A percentile compares a stretch with the other conserved stretches of the same genome.
These are phyloP conservation scores for Solanum clarkiae DNA, from an alignment of 257 asterid species.

Conservation along the genomic window DNA sequence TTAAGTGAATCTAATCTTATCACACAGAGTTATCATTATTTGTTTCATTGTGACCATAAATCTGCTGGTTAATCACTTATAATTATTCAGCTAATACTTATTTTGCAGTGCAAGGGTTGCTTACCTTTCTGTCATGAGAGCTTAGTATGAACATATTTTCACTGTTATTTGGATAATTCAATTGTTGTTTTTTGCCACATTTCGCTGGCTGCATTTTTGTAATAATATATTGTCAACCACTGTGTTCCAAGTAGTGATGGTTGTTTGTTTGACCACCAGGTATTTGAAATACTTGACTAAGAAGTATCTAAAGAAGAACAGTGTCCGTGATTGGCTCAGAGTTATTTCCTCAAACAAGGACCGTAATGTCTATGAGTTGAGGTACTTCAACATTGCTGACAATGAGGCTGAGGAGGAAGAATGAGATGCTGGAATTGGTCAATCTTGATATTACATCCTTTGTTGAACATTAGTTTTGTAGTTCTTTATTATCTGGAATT, in stretches of 20 bases:
- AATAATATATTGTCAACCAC: background rate
- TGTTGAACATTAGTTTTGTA: background rate
- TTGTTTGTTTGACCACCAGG: constrained; percentile 4
- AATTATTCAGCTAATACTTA: background rate
- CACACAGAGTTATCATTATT: background rate
- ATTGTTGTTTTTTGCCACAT: background rate
- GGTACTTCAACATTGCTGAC: constrained; percentile 49
- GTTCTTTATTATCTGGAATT: background rate
- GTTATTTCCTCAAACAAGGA: constrained; percentile 43
- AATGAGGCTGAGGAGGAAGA: constrained; percentile 41
- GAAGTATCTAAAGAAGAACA: constrained; percentile 40
- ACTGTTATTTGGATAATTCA: background rate
- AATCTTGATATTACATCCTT: background rate
- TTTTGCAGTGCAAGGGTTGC: background rate
- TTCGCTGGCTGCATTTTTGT: background rate
- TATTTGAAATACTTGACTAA: constrained; percentile 38
- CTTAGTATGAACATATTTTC: background rate
- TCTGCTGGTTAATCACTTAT: background rate
- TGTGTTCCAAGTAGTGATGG: background rate
- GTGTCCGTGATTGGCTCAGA: constrained; percentile 40
- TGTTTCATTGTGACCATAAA: background rate
- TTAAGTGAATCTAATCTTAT: background rate
- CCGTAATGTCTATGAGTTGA: constrained; percentile 30
- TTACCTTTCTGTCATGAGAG: background rate
- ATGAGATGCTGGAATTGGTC: background rate